Evolutionary conservation across 495 filamentous ascomycete genomes (phyloP).

Genomic region (Podospora pseudopauciseta): DNA sequence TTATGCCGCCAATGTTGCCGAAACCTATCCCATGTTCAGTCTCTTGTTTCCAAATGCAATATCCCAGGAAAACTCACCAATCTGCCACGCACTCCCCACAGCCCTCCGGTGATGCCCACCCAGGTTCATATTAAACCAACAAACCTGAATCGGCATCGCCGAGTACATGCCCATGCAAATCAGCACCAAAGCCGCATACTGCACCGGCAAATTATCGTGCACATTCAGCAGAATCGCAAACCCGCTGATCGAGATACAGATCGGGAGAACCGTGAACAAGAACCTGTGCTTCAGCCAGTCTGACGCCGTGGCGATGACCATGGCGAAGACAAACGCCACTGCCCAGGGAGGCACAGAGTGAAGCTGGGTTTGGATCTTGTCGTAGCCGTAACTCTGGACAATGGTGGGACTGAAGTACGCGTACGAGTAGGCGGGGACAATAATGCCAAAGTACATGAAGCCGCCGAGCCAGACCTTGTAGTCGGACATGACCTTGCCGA

Average conservation of each 20-base stretch:
- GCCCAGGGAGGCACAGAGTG: slow-evolving; percentile 85
- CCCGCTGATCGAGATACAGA: slow-evolving; percentile 62
- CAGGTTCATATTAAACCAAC: slow-evolving; percentile 93
- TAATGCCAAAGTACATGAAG: slow-evolving; percentile 85
- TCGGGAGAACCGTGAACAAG: slow-evolving; percentile 62
- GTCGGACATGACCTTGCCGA: slow-evolving; percentile 71
- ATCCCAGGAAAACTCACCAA: slow-evolving; percentile 41
- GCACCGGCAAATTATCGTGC: slow-evolving; percentile 49
- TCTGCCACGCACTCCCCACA: slow-evolving; percentile 83
- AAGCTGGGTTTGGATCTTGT: slow-evolving; percentile 70
- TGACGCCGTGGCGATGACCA: slow-evolving; percentile 65
- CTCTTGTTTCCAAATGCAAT: not conserved
- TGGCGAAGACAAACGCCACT: slow-evolving; percentile 69
- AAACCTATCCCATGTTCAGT: slow-evolving; percentile 46
- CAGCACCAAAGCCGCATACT: slow-evolving; percentile 75
- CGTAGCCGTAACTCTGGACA: slow-evolving; percentile 63
- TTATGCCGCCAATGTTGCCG: slow-evolving; percentile 93
- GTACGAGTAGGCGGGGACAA: slow-evolving; percentile 79
- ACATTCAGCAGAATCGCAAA: slow-evolving; percentile 68
- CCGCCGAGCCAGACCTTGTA: slow-evolving; percentile 68
- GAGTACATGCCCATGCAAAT: slow-evolving; percentile 61
- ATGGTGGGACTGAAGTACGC: slow-evolving; percentile 73
- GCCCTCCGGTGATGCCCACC: slow-evolving; percentile 80
- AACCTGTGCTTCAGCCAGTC: slow-evolving; percentile 73
- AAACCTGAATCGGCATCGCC: slow-evolving; percentile 80